Conservation (phyloP, 108 stramenopile genomes). For the Skeletonema potamos region DNA sequence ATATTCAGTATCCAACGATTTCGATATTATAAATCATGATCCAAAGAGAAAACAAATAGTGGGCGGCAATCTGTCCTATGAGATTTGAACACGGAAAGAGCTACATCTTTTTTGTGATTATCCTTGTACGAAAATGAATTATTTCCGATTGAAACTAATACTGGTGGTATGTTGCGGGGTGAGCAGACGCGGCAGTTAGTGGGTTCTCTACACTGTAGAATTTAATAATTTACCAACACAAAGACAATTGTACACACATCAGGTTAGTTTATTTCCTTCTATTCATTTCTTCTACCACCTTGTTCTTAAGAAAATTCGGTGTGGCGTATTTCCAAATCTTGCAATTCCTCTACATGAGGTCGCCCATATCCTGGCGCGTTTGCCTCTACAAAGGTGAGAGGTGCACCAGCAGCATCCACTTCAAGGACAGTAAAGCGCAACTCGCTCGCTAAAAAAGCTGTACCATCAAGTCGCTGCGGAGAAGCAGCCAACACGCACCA, state of each 20-base stretch:
- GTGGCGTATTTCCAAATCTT: constrained; percentile 80
- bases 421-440: constrained; percentile 77
- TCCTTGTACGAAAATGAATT: background rate
- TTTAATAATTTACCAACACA: background rate
- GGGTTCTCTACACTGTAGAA: background rate
- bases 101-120: background rate
- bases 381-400: constrained; percentile 46
- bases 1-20: constrained; percentile 1
- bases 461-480: constrained; percentile 78
- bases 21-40: background rate
- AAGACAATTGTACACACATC: background rate
- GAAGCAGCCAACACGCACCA: constrained; percentile 82
- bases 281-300: background rate
- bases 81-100: background rate
- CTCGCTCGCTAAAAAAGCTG: constrained; percentile 82
- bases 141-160: background rate
- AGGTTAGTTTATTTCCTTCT: background rate
- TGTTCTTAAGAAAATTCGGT: constrained; percentile 52
- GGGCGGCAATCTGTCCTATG: background rate
- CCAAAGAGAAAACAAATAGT: background rate
- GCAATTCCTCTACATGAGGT: constrained; percentile 83
- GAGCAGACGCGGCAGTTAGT: background rate
- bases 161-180: background rate
- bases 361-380: constrained; percentile 42
- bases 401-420: constrained; percentile 64